These are phyloP conservation scores for Pyrrhoderma lamaoense DNA, from an alignment of 1,284 basidiomycete genomes.

Conservation along the genomic window DNA sequence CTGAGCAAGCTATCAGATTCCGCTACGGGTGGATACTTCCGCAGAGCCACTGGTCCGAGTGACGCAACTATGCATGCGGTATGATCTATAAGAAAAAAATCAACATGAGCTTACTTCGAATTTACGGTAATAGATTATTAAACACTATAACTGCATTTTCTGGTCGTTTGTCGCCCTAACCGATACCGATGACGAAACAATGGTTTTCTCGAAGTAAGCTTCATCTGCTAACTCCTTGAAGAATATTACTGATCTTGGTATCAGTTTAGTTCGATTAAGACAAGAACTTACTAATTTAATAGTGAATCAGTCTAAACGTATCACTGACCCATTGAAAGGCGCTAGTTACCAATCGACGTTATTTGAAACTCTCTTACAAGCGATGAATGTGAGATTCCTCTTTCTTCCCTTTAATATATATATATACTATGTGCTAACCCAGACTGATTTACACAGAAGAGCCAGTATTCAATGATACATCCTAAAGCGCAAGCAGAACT, in stretches of 20 bases:
- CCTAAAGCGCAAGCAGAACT: constrained; percentile 51
- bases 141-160: constrained; percentile 72
- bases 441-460: constrained; percentile 22
- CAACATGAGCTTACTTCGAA: no score
- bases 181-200: constrained; percentile 80
- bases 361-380: constrained; percentile 73
- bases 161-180: constrained; percentile 74
- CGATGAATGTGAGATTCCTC: constrained; percentile 56
- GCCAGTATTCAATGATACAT: constrained; percentile 41
- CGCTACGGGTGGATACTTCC: constrained; percentile 56
- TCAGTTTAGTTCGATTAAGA: constrained; percentile 77
- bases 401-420: not conserved
- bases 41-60: constrained; percentile 55
- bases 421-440: not conserved
- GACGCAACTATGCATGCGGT: constrained; percentile 61
- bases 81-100: constrained; percentile 24
- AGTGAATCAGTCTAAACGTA: constrained; percentile 60
- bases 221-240: not conserved
- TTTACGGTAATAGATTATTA: constrained; percentile 39
- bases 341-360: constrained; percentile 65
- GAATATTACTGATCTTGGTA: constrained; percentile 4
- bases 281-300: constrained; percentile 82
- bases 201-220: constrained; percentile 84
- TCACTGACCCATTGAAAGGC: constrained; percentile 52
- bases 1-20: constrained; percentile 77